These are phyloP conservation scores for Tremellales sp. DNA, from an alignment of 1,284 basidiomycete species.

Conservation along the genomic window DNA sequence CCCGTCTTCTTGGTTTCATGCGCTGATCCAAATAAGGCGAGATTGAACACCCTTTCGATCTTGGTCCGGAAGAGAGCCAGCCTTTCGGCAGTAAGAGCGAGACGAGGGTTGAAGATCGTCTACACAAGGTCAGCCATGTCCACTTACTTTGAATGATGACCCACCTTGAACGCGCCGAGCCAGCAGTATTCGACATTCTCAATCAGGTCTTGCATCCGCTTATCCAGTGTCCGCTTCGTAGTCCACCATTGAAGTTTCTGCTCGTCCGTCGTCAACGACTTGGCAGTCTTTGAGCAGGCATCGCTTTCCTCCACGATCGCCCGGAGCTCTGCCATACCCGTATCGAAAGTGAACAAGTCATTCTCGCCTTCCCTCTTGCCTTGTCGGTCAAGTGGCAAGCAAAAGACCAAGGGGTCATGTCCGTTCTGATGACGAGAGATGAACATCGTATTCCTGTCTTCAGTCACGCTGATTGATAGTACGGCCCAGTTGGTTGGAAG, in stretches of 20 bases:
- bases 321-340: constrained; percentile 67
- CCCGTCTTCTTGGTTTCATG: constrained; percentile 50
- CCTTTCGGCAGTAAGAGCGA: constrained; percentile 52
- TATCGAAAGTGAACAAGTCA: constrained; percentile 67
- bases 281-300: constrained; percentile 68
- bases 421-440: constrained; percentile 70
- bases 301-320: constrained; percentile 77
- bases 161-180: constrained; percentile 94
- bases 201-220: constrained; percentile 67
- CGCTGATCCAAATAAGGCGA: constrained; percentile 58
- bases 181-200: constrained; percentile 89
- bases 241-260: constrained; percentile 73
- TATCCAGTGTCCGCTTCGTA: constrained; percentile 68
- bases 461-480: constrained; percentile 74
- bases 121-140: constrained; percentile 32
- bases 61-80: constrained; percentile 59
- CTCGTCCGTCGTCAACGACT: constrained; percentile 54
- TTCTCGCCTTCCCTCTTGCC: constrained; percentile 72
- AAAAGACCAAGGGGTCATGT: constrained; percentile 70
- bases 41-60: constrained; percentile 70
- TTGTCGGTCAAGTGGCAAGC: constrained; percentile 73
- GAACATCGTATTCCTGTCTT: constrained; percentile 78
- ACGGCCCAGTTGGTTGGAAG: constrained; percentile 81
- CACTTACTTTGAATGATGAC: constrained; percentile 12
- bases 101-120: constrained; percentile 66